Evolutionary conservation across 352 stramenopile genomes (phyloP), one percentile per base, ranked within the genome.

Genomic region (Lagenidium giganteum): DNA sequence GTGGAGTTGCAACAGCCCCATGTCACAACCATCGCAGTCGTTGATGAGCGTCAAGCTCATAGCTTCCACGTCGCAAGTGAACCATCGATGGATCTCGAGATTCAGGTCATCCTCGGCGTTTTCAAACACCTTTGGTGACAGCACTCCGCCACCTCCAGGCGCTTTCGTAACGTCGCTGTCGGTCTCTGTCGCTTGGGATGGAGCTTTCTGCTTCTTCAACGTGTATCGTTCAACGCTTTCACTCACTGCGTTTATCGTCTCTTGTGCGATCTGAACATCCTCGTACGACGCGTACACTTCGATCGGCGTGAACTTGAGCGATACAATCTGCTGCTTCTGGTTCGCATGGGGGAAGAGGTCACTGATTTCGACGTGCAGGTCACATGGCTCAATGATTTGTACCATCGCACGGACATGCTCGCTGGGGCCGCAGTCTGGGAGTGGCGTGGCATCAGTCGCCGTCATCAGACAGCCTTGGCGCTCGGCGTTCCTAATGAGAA

Each of bases 21-120:
- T 93, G 54, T 93, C 81, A 46, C 81, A 91, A 7, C 77, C 79
- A 25, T 90, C 79, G 45, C 81, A 91, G 52, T 93, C 81, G 31
- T 93, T 93, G 42, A 93, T 89, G 16, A 93, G 35, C 1, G 79
- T 91, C 34, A 93, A 43, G 21, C 60, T 65, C 49, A 93, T 71
- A 4, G 70, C 75, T 14, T 59, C 58, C 22, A 89, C 45, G 18
- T 93, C 76, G 22, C 70, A 83, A 18, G 81, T 91, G 31, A 90
- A 76, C 45, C 89, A 88, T 8, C 76, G 75, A 40, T 91, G 75
- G 8, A 86, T 60, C 42, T 93, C 78, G 11, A 70, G 41, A 16
- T 29, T 45, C 20, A 37, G 36, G 20, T 32, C 27, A 9, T 13
- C 33, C 4, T 23, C 35, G 6, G 13, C 25, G 6, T 25, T 27